Evolutionary conservation across 495 filamentous ascomycete species (phyloP).

Genomic region (Penicillium riverlandense): DNA sequence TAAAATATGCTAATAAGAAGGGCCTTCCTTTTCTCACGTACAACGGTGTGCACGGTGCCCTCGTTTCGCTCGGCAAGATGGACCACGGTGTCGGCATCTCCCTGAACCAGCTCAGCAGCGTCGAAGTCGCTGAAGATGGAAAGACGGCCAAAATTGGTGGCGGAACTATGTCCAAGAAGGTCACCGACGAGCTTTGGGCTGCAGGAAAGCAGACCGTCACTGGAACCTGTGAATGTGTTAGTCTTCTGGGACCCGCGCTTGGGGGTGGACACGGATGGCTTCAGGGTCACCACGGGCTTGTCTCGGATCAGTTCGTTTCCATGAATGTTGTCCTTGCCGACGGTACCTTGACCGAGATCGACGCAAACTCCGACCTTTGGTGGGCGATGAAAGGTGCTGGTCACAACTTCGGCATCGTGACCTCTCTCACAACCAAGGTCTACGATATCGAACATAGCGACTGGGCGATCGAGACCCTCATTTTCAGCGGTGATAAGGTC

Average conservation of each 20-base stretch:
- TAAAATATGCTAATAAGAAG: constrained; percentile 37
- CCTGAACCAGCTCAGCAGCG: constrained; percentile 31
- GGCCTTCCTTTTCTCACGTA: constrained; percentile 44
- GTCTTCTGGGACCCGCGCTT: constrained; percentile 46
- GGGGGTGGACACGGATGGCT: constrained; percentile 57
- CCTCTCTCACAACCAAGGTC: constrained; percentile 37
- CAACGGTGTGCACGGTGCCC: constrained; percentile 40
- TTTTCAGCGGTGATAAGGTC: constrained; percentile 42
- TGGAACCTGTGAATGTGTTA: constrained; percentile 50
- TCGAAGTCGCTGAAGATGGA: constrained; percentile 32
- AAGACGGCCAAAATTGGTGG: constrained; percentile 45
- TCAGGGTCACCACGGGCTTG: constrained; percentile 51
- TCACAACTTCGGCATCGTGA: constrained; percentile 57
- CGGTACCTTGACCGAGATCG: constrained; percentile 32
- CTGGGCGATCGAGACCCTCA: constrained; percentile 39
- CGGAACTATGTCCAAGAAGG: constrained; percentile 30
- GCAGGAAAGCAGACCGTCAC: constrained; percentile 32
- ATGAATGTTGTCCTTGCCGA: constrained; percentile 50
- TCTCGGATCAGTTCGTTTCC: constrained; percentile 51
- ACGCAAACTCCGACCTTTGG: constrained; percentile 40
- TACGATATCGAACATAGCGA: constrained; percentile 33
- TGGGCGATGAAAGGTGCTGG: constrained; percentile 55
- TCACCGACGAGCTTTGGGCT: constrained; percentile 24
- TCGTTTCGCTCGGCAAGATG: constrained; percentile 35
- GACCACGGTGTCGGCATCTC: constrained; percentile 42